Base-by-base conservation (phyloP, 164 flowering plant genomes). In the Nelumbo lutea region DNA sequence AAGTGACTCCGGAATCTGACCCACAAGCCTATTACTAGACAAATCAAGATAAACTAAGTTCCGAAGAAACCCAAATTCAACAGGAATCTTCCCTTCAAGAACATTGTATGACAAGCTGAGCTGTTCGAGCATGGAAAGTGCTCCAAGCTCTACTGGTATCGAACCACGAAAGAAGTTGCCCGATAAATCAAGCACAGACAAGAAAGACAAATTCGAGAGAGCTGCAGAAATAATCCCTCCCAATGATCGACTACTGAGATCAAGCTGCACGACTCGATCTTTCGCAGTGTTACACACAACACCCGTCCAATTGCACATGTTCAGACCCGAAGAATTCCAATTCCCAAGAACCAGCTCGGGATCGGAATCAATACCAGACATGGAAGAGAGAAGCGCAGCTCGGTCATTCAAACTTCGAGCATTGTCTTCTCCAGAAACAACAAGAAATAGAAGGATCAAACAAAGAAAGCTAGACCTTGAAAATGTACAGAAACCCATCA, bases 281-380 rank as follows among this genome's bases (percentile, higher is more conserved):
- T 53, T 73, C 0, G 46, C 78, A 48, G 43, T 70, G 73, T 75
- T 74, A 75, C 98, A 94, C 9, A 38, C 59, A 4, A 94, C 74
- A 5, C 98, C 98, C 0, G 82, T 67, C 98, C 98, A 94, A 59
- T 82, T 82, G 72, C 98, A 91, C 3, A 83, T 79, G 59, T 83
- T 88, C 68, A 80, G 56, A 0, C n/a, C 41, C 1, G 86, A 63
- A 14, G 85, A 61, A 42, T 79, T 84, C 98, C 98, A 91, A 43
- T 43, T 75, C 4, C 66, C 70, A 0, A 93, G 83, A 5, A 75
- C 83, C 50, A 72, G 47, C 44, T 75, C 70, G 0, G 93, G 91
- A 80, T 90, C 94, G 1, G 69, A 68, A 47, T 68, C 82, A 48
- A 93, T 73, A 1, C 77, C 76, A 1, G 81, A 51, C 83, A 56